Base-by-base conservation (phyloP, 1,284 basidiomycete genomes). In the Anthracocystis walkeri region DNA sequence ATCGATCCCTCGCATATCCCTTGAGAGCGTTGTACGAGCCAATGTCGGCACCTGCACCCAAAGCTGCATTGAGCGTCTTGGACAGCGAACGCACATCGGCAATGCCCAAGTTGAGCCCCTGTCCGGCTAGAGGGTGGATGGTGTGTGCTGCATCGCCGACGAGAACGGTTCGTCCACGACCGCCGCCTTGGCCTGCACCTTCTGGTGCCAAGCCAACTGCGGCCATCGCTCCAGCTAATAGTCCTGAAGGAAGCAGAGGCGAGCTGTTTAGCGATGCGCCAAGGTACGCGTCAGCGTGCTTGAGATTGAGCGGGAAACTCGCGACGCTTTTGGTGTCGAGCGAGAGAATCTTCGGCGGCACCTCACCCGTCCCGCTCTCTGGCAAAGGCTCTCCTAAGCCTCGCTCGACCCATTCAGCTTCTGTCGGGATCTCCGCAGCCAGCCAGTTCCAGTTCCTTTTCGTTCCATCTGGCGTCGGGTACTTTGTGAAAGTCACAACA, bases 81-180 rank as follows among this genome's bases (percentile, higher is more conserved):
- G 58, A 54, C 8, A 84, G 70, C 11, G 76, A 72, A 8, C 81
- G 73, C 0, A 78, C 93, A 83, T 99, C 96, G 2, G 89, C 92
- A 18, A 99, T 87, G 20, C 96, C 97, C 79, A 96, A 88, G 85
- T 99, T 99, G 45, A 99, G 87, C 0, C 96, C 97, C 84, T 99
- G 97, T 1, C 97, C 97, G 0, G 95, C 96, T n/a, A 99, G 89
- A 0, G 97, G 97, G 82, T 99, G 97, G 5, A 94, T 89, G 0
- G 93, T 93, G 82, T 99, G 97, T 16, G 95, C 96, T 1, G 97
- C 95, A 86, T 99, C 97, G 5, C 97, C 97, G 1, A 99, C 90
- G 3, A 99, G 90, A 1, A 91, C 95, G 0, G 93, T 95, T 3
- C 96, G 89, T 0, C 87, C 87, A 1, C 90, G 89, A 35, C 82